Percentiles rank a stretch among this genome's conserved stretches.
Evolutionary conservation across 2,329 filamentous ascomycete species (phyloP).

Genomic region (Hypoxylon sp.): DNA sequence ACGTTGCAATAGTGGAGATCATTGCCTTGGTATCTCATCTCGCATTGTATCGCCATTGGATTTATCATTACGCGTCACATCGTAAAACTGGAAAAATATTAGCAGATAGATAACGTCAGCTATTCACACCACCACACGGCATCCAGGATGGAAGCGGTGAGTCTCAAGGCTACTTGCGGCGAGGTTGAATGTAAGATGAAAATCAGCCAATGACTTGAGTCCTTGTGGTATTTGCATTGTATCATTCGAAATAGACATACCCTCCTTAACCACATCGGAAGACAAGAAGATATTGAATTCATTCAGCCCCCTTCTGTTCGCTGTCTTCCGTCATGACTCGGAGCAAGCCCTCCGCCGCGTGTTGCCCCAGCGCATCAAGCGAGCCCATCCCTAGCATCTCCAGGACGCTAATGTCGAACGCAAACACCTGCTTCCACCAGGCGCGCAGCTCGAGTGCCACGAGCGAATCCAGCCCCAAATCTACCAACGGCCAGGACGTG

Average conservation of each 20-base stretch:
- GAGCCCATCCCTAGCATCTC: slow-evolving; percentile 37
- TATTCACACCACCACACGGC: not conserved
- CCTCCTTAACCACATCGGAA: not conserved
- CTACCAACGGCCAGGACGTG: slow-evolving; percentile 23
- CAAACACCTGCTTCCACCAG: slow-evolving; percentile 52
- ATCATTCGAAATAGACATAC: not conserved
- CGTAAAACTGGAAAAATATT: not conserved
- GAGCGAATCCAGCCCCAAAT: slow-evolving; percentile 37
- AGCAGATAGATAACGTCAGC: not conserved
- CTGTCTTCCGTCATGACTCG: slow-evolving; percentile 16
- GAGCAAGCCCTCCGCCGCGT: slow-evolving; percentile 31
- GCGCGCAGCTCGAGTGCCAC: slow-evolving; percentile 52
- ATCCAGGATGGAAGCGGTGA: not conserved
- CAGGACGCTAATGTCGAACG: slow-evolving; percentile 37
- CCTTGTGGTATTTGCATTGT: not conserved
- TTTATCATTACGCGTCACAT: slow-evolving; percentile 6
- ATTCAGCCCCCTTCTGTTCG: slow-evolving; percentile 21
- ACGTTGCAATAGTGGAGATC: not conserved
- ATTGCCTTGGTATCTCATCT: not conserved
- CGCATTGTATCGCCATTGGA: not conserved
- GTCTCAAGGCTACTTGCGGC: not conserved
- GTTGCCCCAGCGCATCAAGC: slow-evolving; percentile 36
- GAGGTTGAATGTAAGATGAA: not conserved
- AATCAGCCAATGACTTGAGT: not conserved
- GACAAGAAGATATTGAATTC: not conserved